Conservation (phyloP, 352 stramenopile species). For the Phytophthora melonis region DNA sequence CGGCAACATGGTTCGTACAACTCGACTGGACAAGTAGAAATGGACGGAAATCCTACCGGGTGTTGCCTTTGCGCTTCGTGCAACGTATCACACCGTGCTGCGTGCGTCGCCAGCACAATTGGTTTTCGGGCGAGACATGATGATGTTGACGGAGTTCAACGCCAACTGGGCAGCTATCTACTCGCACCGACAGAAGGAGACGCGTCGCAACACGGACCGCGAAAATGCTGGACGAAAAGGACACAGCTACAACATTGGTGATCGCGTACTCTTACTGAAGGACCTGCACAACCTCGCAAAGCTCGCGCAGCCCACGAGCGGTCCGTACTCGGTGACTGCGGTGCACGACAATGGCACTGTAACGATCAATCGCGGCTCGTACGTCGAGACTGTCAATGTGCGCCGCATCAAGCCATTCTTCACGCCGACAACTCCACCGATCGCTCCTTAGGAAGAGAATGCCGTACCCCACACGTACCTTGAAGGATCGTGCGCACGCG, state of each 20-base stretch:
- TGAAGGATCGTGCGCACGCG: too few species aligned
- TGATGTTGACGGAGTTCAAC: not conserved
- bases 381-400: not conserved
- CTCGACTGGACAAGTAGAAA: not conserved
- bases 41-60: not conserved
- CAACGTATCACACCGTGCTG: not conserved
- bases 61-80: not conserved
- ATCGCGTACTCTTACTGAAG: not conserved
- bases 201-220: too few species aligned
- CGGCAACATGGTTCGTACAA: conserved; percentile 3
- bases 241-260: not conserved
- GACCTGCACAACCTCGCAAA: not conserved
- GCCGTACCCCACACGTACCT: too few species aligned
- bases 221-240: not conserved
- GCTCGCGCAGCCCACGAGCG: not conserved
- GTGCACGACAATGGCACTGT: not conserved
- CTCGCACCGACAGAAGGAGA: not conserved
- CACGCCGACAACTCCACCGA: too few species aligned
- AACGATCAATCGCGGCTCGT: not conserved
- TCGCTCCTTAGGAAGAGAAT: too few species aligned
- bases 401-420: not conserved
- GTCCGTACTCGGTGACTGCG: not conserved
- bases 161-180: not conserved
- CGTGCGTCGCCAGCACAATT: not conserved
- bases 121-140: not conserved